phyloP scores from a whole-genome alignment of 768 basidiomycete species.

The Nidularia pulvinata region DNA sequence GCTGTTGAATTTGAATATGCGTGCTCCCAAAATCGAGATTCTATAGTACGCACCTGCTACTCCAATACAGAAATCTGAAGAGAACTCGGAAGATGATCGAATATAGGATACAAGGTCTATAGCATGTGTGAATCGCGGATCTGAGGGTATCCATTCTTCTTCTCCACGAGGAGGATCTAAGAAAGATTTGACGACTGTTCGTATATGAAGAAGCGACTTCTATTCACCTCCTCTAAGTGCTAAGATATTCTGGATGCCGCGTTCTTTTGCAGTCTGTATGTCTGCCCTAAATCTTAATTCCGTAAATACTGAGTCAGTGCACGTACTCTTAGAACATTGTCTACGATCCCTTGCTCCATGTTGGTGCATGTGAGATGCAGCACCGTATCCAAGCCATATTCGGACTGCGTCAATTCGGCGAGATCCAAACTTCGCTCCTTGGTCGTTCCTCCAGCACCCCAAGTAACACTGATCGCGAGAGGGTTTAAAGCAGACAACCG shows the following conservation, averaged over 20 bases:
- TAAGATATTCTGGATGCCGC: conserved; percentile 87
- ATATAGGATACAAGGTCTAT: conserved; percentile 93
- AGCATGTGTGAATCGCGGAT: conserved; percentile 82
- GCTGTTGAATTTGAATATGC: conserved; percentile 34
- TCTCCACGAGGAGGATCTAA: conserved; percentile 92
- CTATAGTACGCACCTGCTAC: conserved; percentile 69
- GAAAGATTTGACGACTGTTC: conserved; percentile 1
- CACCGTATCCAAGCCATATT: conserved; percentile 82
- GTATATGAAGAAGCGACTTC: not conserved
- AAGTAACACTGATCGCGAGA: conserved; percentile 89
- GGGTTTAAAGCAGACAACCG: conserved; percentile 78
- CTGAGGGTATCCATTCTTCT: conserved; percentile 90
- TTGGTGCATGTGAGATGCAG: conserved; percentile 98
- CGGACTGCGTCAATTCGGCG: conserved; percentile 72
- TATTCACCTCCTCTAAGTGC: conserved; percentile 86
- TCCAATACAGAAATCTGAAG: conserved; percentile 88
- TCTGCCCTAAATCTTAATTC: not conserved
- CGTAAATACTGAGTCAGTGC: not conserved
- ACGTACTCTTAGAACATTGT: conserved; percentile 80
- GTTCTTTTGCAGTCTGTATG: conserved; percentile 68
- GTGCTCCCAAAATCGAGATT: no score
- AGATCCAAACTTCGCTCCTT: conserved; percentile 88
- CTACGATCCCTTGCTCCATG: conserved; percentile 88
- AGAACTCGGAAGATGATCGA: conserved; percentile 71
- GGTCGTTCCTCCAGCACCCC: conserved; percentile 97